A percentile compares a stretch with the other conserved stretches of the same genome.
These are phyloP conservation scores for Peribolospora kevripleyi DNA, from an alignment of 768 basidiomycete species.

Conservation along the genomic window DNA sequence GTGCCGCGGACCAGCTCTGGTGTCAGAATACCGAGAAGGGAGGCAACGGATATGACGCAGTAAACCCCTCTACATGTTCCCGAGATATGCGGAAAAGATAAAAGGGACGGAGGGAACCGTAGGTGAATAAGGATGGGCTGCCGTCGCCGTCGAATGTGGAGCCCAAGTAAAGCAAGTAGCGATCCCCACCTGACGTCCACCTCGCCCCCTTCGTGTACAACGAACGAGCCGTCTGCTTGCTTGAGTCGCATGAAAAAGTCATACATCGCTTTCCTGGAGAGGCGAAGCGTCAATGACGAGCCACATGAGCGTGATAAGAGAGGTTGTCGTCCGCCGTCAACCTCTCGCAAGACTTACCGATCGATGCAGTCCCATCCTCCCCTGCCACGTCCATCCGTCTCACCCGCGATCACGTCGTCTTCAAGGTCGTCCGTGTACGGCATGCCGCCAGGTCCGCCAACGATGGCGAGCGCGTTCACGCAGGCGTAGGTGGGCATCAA, in stretches of 20 bases:
- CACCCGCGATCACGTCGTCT: no score
- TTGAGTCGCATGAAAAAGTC: slow-evolving; percentile 78
- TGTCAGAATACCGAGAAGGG: slow-evolving; percentile 62
- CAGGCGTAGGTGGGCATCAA: slow-evolving; percentile 73
- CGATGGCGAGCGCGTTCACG: slow-evolving; percentile 59
- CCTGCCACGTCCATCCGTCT: slow-evolving; percentile 9
- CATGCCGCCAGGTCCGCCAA: slow-evolving; percentile 38
- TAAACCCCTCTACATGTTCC: slow-evolving; percentile 49
- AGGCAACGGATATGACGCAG: slow-evolving; percentile 62
- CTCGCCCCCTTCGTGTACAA: slow-evolving; percentile 65
- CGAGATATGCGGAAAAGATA: neutral
- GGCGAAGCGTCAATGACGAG: neutral
- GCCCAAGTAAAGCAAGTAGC: neutral
- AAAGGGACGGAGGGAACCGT: neutral
- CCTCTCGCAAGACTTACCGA: slow-evolving; percentile 26
- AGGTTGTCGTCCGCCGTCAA: neutral
- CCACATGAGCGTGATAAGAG: fast-evolving
- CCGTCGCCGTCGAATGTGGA: no score
- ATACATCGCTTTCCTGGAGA: slow-evolving; percentile 46
- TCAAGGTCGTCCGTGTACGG: no score
- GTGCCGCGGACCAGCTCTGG: slow-evolving; percentile 60
- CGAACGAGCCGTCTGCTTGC: slow-evolving; percentile 75
- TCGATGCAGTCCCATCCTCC: slow-evolving; percentile 70
- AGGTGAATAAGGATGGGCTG: no score
- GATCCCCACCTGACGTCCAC: slow-evolving; percentile 63